Base-by-base conservation (phyloP, 441 rosid species). In the Francoa sonchifolia region DNA sequence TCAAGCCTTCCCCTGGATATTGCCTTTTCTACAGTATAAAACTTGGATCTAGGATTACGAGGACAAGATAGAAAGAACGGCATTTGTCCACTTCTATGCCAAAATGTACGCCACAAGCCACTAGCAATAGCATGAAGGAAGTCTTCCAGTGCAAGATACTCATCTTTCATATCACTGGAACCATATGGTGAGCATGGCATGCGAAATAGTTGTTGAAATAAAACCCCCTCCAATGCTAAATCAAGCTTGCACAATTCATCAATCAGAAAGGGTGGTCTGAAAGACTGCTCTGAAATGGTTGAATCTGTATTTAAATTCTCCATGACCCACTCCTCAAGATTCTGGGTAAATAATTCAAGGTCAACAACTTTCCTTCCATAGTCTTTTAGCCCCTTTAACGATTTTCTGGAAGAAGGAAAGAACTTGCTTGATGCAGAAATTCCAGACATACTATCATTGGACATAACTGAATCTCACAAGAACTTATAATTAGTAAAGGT, bases 101-200 rank as follows among this genome's bases (percentile, higher is more conserved):
- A 78, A 66, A 74, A 78, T 30, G 79, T 72, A 35, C 62, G 77
- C 82, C 88, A 78, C 33, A 78, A 54, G 21, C 82, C 72, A 35
- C 42, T 59, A 23, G 64, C 50, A 42, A 55, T 33, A 31, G 75
- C 63, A 47, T 71, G 75, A 37, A 73, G 65, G 47, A 73, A 77
- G 51, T 74, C 87, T 56, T 78, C 77, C 14, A 74, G 11, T 18
- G 82, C 77, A 40, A 65, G 48, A 60, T 64, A 72, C 47, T 47
- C 62, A 4, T 62, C 79, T 44, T 48, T 56, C 19, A 44, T 22
- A 47, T 37, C 65, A 52, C 39, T 27, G 8, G 57, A 47, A 53
- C 59, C 53, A 58, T 58, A 47, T 36, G 64, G 34, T 8, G 65
- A 51, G 39, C 69, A 65, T 3, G 82, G 79, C 86, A 77, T 74